Conservation (phyloP, 2,329 filamentous ascomycete species). For the Fusarium tupiense region DNA sequence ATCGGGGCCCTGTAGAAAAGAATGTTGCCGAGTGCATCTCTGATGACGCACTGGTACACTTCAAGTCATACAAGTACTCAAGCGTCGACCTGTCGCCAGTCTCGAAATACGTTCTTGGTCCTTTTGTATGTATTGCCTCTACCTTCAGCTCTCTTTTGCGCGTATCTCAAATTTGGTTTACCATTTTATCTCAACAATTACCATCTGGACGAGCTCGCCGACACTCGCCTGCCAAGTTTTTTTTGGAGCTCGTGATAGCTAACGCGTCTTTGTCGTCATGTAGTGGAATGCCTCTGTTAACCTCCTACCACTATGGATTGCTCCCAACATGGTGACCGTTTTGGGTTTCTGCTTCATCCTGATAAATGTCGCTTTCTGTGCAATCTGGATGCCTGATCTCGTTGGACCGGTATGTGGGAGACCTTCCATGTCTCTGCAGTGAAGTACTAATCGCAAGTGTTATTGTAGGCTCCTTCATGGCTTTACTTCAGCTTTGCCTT, state of each 20-base stretch:
- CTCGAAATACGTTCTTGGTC: constrained; percentile 91
- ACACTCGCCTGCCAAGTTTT: neutral
- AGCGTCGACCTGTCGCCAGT: constrained; percentile 95
- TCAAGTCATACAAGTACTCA: constrained; percentile 97
- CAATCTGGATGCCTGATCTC: constrained; percentile 87
- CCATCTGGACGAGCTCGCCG: neutral
- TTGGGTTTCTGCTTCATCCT: constrained; percentile 95
- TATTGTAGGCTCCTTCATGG: constrained; percentile 80
- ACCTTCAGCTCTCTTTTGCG: neutral
- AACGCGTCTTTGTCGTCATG: constrained; percentile 32
- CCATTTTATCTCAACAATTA: neutral
- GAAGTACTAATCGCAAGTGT: constrained; percentile 17
- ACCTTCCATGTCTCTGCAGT: neutral
- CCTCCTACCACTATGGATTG: constrained; percentile 92
- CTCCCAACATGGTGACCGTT: constrained; percentile 97
- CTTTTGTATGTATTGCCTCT: constrained; percentile 76
- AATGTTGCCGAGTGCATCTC: constrained; percentile 80
- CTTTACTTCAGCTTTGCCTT: constrained; percentile 95
- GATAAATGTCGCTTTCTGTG: constrained; percentile 78
- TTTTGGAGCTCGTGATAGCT: constrained; percentile 25
- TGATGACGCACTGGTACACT: constrained; percentile 88
- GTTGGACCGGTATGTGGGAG: constrained; percentile 78
- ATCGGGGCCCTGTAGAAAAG: constrained; percentile 45
- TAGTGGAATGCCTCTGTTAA: constrained; percentile 98
- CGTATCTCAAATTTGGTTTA: constrained; percentile 7